phyloP scores from a whole-genome alignment of 1,284 basidiomycete genomes.

The Trametes versicolor region DNA sequence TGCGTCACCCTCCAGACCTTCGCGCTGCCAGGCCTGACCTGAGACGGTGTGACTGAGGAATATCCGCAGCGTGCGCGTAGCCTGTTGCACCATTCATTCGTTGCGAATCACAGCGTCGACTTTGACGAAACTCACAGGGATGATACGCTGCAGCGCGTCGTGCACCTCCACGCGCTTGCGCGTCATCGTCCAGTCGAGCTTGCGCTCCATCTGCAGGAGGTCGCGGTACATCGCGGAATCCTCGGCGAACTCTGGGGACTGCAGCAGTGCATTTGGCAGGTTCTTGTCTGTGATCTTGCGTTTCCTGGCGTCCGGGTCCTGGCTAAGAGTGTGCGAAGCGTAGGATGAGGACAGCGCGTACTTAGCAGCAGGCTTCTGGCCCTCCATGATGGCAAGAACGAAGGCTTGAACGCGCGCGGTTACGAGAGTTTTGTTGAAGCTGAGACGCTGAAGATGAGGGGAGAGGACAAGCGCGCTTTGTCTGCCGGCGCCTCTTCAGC shows the following conservation, averaged over 20 bases:
- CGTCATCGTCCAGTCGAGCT: slow-evolving; percentile 95
- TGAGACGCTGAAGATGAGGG: slow-evolving; percentile 23
- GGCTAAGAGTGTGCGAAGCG: slow-evolving; percentile 34
- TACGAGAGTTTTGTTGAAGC: slow-evolving; percentile 17
- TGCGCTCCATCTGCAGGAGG: slow-evolving; percentile 89
- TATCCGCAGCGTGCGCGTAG: slow-evolving; percentile 86
- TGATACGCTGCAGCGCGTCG: slow-evolving; percentile 75
- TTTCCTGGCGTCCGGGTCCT: slow-evolving; percentile 56
- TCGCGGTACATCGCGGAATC: slow-evolving; percentile 91
- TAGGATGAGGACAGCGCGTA: slow-evolving; percentile 35
- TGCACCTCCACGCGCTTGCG: slow-evolving; percentile 92
- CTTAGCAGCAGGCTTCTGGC: slow-evolving; percentile 40
- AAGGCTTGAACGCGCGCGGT: slow-evolving; percentile 21
- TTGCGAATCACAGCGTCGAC: neutral
- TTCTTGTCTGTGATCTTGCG: slow-evolving; percentile 85
- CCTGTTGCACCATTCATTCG: slow-evolving; percentile 53
- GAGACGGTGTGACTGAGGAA: slow-evolving; percentile 92
- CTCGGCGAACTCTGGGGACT: slow-evolving; percentile 75
- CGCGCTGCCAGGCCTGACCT: slow-evolving; percentile 81
- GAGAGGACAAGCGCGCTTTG: slow-evolving; percentile 19
- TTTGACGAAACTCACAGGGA: slow-evolving; percentile 55
- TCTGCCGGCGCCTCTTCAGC: neutral
- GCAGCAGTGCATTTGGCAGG: slow-evolving; percentile 74
- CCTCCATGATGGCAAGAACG: slow-evolving; percentile 34
- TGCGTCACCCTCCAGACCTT: slow-evolving; percentile 31